phyloP scores from a whole-genome alignment of 1,284 basidiomycete genomes.

The Coniferiporia sulphurascens region DNA sequence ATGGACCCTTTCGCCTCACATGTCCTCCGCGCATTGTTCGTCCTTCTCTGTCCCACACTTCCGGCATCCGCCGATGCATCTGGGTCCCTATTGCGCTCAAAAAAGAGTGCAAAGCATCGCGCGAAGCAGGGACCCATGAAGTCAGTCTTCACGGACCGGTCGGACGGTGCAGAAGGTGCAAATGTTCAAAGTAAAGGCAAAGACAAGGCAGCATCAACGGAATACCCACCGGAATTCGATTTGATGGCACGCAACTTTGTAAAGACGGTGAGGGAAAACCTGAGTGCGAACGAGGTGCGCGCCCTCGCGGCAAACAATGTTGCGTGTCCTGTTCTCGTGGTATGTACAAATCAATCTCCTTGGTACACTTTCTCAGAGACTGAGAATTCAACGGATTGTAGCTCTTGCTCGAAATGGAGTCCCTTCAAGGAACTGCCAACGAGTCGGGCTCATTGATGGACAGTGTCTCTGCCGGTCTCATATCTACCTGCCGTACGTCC shows the following conservation, averaged over 20 bases:
- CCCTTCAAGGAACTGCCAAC: slow-evolving; percentile 54
- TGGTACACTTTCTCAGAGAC: background rate
- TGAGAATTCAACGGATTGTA: slow-evolving; percentile 28
- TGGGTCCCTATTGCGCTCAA: slow-evolving; percentile 52
- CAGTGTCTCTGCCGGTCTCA: slow-evolving; percentile 72
- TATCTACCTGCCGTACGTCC: slow-evolving; percentile 58
- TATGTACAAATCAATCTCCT: slow-evolving; percentile 45
- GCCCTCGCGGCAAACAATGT: slow-evolving; percentile 78
- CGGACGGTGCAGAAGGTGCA: slow-evolving; percentile 17
- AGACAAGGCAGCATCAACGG: slow-evolving; percentile 28
- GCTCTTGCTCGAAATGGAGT: slow-evolving; percentile 79
- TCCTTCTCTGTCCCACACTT: slow-evolving; percentile 63
- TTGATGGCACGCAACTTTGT: slow-evolving; percentile 51
- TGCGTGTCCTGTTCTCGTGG: slow-evolving; percentile 66
- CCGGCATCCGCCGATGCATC: slow-evolving; percentile 32
- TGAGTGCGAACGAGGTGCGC: slow-evolving; percentile 73
- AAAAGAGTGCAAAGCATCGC: slow-evolving; percentile 75
- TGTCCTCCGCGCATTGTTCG: slow-evolving; percentile 73
- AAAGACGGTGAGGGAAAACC: slow-evolving; percentile 43
- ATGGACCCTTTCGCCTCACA: slow-evolving; percentile 87
- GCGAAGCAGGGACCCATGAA: slow-evolving; percentile 69
- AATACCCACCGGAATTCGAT: slow-evolving; percentile 49
- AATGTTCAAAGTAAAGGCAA: slow-evolving; percentile 32
- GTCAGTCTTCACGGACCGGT: slow-evolving; percentile 53
- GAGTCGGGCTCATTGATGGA: slow-evolving; percentile 76